These are phyloP conservation scores for Apiotrichum sp. DNA, from an alignment of 1,284 basidiomycete genomes.

Conservation along the genomic window DNA sequence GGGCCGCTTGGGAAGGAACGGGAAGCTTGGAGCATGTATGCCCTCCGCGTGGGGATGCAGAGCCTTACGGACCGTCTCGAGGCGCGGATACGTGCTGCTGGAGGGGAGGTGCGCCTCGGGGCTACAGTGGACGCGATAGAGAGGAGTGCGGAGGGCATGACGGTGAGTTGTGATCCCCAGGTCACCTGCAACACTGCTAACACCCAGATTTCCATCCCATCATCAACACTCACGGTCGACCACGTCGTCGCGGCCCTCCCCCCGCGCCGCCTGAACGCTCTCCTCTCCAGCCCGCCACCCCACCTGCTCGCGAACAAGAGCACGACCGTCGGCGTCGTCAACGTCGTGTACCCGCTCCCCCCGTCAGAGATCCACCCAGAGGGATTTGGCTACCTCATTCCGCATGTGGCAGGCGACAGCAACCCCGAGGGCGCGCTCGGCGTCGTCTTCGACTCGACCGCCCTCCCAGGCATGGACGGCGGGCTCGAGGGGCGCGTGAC, in stretches of 20 bases:
- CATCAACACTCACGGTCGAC: not conserved
- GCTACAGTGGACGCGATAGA: slow-evolving; percentile 39
- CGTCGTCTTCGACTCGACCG: slow-evolving; percentile 75
- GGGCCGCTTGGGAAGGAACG: slow-evolving; percentile 26
- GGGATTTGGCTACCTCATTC: slow-evolving; percentile 92
- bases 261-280: slow-evolving; percentile 17
- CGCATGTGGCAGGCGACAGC: slow-evolving; percentile 52
- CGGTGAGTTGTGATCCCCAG: slow-evolving; percentile 29
- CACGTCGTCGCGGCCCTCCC: slow-evolving; percentile 33
- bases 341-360: slow-evolving; percentile 56
- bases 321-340: slow-evolving; percentile 62
- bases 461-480: slow-evolving; percentile 52
- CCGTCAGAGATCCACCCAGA: slow-evolving; percentile 57
- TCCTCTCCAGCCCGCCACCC: slow-evolving; percentile 47
- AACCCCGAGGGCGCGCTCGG: slow-evolving; percentile 58
- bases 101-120: slow-evolving; percentile 57
- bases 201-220: not conserved
- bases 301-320: slow-evolving; percentile 48
- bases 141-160: not conserved
- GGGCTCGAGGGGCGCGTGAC: slow-evolving; percentile 42
- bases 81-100: slow-evolving; percentile 46
- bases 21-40: slow-evolving; percentile 39
- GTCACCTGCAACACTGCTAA: slow-evolving; percentile 42
- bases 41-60: slow-evolving; percentile 60
- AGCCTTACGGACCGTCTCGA: slow-evolving; percentile 60